These are phyloP conservation scores for Mycogone perniciosa DNA, from an alignment of 2,329 filamentous ascomycete genomes.

Conservation along the genomic window DNA sequence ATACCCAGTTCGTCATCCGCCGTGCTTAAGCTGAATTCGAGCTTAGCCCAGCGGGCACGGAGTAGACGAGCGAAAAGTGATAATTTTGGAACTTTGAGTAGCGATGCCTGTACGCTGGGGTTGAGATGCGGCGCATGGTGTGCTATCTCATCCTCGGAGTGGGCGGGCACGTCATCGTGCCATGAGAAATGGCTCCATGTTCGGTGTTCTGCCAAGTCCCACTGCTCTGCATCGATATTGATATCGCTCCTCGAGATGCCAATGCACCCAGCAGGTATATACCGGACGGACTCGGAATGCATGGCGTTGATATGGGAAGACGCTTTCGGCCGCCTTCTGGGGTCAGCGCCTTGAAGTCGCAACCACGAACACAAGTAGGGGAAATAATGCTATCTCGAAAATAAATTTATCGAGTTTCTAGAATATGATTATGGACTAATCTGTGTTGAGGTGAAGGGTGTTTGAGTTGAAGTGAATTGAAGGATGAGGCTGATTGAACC, in stretches of 20 bases:
- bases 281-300: conserved; percentile 17
- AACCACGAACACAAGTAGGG: too few species aligned
- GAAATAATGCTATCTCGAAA: too few species aligned
- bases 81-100: conserved; percentile 21
- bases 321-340: not conserved
- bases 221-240: conserved; percentile 12
- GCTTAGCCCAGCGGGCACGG: conserved; percentile 34
- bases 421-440: too few species aligned
- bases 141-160: conserved; percentile 11
- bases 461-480: too few species aligned
- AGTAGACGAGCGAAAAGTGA: conserved; percentile 23
- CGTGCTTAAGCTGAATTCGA: conserved; percentile 31
- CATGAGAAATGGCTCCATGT: conserved; percentile 22
- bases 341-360: not conserved
- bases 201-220: conserved; percentile 7
- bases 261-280: conserved; percentile 38
- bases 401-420: too few species aligned
- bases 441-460: too few species aligned
- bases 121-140: conserved; percentile 11
- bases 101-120: conserved; percentile 12
- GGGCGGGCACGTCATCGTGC: not conserved
- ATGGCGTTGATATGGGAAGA: conserved; percentile 6
- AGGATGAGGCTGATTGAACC: too few species aligned
- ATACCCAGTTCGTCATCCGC: conserved; percentile 20
- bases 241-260: conserved; percentile 21